Conservation (phyloP, 2,329 filamentous ascomycete genomes). For the Aurifilum marmelostoma region DNA sequence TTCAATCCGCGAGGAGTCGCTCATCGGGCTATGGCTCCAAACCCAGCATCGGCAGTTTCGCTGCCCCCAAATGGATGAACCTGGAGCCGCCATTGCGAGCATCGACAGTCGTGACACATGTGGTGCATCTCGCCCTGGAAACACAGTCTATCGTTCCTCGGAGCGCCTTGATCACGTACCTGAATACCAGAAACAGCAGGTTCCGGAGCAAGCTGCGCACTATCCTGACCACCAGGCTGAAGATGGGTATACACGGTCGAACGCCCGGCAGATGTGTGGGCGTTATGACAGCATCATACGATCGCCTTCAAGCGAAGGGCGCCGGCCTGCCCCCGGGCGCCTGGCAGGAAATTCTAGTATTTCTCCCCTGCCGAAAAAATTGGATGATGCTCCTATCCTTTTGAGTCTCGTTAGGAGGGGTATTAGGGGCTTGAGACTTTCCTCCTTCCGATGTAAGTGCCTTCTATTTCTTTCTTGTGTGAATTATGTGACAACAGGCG, state of each 20-base stretch:
- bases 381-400: background rate
- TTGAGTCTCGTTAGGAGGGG: slow-evolving; percentile 4
- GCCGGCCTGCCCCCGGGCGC: background rate
- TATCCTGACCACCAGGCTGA: background rate
- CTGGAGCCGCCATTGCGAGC: background rate
- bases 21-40: slow-evolving; percentile 26
- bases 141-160: background rate
- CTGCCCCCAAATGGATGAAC: background rate
- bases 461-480: background rate
- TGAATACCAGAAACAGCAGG: background rate
- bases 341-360: background rate
- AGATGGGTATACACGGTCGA: background rate
- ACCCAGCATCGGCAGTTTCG: slow-evolving; percentile 25
- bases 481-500: too few species aligned
- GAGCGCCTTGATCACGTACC: background rate
- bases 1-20: slow-evolving; percentile 25
- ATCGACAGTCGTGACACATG: background rate
- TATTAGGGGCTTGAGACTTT: slow-evolving; percentile 14
- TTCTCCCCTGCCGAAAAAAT: background rate
- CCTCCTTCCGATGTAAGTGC: slow-evolving; percentile 22
- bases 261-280: background rate
- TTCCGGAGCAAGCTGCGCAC: slow-evolving; percentile 7
- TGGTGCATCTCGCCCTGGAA: background rate
- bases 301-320: background rate
- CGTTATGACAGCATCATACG: background rate